These are phyloP conservation scores for Fusarium veterinarium DNA, from an alignment of 2,329 filamentous ascomycete genomes.

Conservation along the genomic window DNA sequence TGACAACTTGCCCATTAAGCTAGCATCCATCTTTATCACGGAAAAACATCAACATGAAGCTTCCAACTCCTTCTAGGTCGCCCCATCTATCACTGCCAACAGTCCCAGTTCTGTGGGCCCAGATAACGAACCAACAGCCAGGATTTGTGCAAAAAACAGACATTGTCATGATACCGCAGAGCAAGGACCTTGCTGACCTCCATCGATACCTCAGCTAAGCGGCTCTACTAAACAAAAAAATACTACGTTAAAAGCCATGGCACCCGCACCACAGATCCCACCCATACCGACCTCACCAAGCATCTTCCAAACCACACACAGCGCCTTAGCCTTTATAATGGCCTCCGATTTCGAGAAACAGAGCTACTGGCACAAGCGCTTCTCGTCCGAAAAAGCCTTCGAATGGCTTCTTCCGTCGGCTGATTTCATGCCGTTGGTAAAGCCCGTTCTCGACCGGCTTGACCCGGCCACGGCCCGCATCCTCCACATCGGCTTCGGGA, in stretches of 20 bases:
- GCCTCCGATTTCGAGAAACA: conserved; percentile 59
- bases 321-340: conserved; percentile 37
- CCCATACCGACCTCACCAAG: conserved; percentile 30
- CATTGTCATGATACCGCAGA: conserved; percentile 31
- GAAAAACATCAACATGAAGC: conserved; percentile 11
- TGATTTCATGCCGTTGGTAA: conserved; percentile 54
- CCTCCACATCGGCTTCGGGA: conserved; percentile 62
- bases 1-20: neutral
- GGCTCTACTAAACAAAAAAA: conserved; percentile 17
- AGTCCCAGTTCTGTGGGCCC: conserved; percentile 36
- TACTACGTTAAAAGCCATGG: conserved; percentile 22
- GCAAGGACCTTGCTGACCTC: conserved; percentile 1
- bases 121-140: conserved; percentile 13
- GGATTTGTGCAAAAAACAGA: conserved; percentile 25
- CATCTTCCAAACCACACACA: conserved; percentile 16
- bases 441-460: conserved; percentile 51
- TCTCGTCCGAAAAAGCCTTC: conserved; percentile 57
- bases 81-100: conserved; percentile 19
- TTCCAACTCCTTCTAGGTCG: conserved; percentile 13
- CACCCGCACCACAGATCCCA: conserved; percentile 36
- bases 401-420: conserved; percentile 60
- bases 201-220: conserved; percentile 4
- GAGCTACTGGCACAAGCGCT: conserved; percentile 62
- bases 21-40: neutral
- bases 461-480: conserved; percentile 47